Percentiles rank a stretch among this genome's conserved stretches.
Conservation (phyloP, 192 early-diverging fungal genomes). For the Coemansia sp. region DNA sequence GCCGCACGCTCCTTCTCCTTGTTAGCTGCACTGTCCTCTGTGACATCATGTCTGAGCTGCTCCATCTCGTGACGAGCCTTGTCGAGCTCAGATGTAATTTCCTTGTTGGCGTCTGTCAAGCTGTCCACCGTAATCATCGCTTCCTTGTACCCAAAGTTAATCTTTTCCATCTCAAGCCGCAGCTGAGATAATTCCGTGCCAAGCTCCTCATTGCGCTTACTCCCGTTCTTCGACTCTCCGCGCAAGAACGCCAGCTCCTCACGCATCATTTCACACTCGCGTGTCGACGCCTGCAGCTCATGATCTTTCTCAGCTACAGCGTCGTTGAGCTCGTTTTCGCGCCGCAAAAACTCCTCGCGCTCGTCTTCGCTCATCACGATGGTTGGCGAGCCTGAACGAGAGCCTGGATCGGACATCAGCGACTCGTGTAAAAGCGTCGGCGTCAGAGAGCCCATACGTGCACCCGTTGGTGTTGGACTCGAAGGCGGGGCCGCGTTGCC, state of each 20-base stretch:
- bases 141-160: conserved; percentile 87
- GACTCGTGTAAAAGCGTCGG: conserved; percentile 51
- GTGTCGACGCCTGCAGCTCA: conserved; percentile 66
- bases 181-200: conserved; percentile 70
- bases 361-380: conserved; percentile 81
- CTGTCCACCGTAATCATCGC: conserved; percentile 83
- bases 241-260: conserved; percentile 75
- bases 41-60: conserved; percentile 40
- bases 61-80: conserved; percentile 69
- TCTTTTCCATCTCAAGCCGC: conserved; percentile 83
- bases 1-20: conserved; percentile 62
- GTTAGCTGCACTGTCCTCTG: conserved; percentile 13
- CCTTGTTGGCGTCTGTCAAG: conserved; percentile 81
- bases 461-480: conserved; percentile 42
- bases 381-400: conserved; percentile 68
- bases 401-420: conserved; percentile 46
- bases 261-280: conserved; percentile 60
- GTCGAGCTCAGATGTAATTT: conserved; percentile 73
- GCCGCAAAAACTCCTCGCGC: conserved; percentile 87
- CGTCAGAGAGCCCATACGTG: conserved; percentile 43
- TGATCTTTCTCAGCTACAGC: conserved; percentile 89
- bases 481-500: conserved; percentile 32
- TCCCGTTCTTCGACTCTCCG: conserved; percentile 57
- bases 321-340: conserved; percentile 96
- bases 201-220: conserved; percentile 72